Evolutionary conservation across 2,329 filamentous ascomycete species (phyloP).

Genomic region (Alternaria sp.): DNA sequence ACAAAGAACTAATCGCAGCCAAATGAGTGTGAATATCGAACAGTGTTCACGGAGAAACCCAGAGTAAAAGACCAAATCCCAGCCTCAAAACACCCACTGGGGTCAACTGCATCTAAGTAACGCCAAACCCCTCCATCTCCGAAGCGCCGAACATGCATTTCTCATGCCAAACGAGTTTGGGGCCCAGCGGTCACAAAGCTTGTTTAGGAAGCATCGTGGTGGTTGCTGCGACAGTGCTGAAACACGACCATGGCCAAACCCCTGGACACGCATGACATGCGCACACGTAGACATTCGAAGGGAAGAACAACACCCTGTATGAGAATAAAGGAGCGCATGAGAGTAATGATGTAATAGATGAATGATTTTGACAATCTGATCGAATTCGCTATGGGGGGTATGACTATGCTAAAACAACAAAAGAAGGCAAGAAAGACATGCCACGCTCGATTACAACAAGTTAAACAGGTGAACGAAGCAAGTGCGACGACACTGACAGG

Average conservation of each 20-base stretch:
- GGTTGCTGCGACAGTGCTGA: constrained; percentile 41
- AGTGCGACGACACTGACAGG: constrained; percentile 9
- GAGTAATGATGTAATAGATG: not conserved
- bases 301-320: constrained; percentile 2
- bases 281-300: not conserved
- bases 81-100: constrained; percentile 1
- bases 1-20: not conserved
- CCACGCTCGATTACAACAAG: constrained; percentile 27
- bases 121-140: constrained; percentile 3
- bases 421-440: not conserved
- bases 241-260: constrained; percentile 9
- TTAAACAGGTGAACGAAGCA: constrained; percentile 16
- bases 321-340: not conserved
- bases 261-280: constrained; percentile 2
- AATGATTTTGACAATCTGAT: constrained; percentile 8
- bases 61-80: constrained; percentile 1
- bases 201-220: constrained; percentile 24
- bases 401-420: constrained; percentile 9
- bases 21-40: not conserved
- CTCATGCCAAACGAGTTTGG: constrained; percentile 29
- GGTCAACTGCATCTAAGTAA: constrained; percentile 12
- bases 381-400: constrained; percentile 18
- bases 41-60: not conserved
- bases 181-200: constrained; percentile 18
- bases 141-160: constrained; percentile 9